Conservation (phyloP, 225 moss, liverwort and hornwort species). For the Asterella californica region DNA sequence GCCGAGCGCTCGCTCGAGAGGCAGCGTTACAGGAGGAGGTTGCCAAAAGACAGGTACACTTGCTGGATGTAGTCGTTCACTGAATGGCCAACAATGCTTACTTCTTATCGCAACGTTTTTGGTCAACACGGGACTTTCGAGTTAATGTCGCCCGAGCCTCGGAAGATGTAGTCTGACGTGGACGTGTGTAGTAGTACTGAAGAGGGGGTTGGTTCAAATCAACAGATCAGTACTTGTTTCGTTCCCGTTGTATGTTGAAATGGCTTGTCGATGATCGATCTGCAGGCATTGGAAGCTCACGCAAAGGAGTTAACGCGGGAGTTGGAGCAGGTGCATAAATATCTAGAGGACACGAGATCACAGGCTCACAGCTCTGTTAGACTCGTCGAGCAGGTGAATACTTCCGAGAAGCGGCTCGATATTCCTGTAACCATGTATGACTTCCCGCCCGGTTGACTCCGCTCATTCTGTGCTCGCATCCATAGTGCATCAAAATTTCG, state of each 20-base stretch:
- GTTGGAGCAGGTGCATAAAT: slow-evolving; percentile 28
- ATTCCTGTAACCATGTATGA: background rate
- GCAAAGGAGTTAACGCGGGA: slow-evolving; percentile 19
- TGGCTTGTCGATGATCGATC: background rate
- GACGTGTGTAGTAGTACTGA: background rate
- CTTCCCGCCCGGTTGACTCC: background rate
- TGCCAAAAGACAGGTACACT: slow-evolving; percentile 17
- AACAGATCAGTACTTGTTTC: background rate
- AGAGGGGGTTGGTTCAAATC: background rate
- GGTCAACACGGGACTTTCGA: background rate
- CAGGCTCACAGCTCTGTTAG: slow-evolving; percentile 21
- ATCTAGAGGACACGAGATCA: slow-evolving; percentile 19
- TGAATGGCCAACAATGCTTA: background rate
- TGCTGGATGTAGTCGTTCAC: background rate
- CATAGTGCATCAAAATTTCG: background rate
- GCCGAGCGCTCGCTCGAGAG: slow-evolving; percentile 23
- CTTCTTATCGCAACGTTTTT: background rate
- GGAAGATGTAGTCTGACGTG: background rate
- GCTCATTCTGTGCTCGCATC: background rate
- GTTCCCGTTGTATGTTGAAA: too few relatives aligned
- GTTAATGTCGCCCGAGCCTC: background rate
- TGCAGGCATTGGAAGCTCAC: slow-evolving; percentile 22
- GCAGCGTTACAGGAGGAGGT: slow-evolving; percentile 27
- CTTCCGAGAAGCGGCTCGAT: background rate
- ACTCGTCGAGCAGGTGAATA: slow-evolving; percentile 24